Base-by-base conservation (phyloP, 2,329 filamentous ascomycete genomes). In the Claviceps paspali region DNA sequence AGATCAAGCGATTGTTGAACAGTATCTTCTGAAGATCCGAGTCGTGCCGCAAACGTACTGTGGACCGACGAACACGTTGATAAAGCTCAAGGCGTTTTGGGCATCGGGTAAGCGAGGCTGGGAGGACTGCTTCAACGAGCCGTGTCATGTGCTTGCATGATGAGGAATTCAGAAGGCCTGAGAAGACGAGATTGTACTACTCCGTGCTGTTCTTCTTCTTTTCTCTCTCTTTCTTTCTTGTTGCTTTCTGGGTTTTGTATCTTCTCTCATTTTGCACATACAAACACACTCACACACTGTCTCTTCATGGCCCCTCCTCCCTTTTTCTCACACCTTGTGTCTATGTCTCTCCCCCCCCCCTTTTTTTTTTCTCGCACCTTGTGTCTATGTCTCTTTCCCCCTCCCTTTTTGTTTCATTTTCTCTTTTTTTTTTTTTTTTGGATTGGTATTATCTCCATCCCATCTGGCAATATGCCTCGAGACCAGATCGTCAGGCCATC, bases 121-220 rank as follows among this genome's bases (percentile, higher is more conserved):
- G 38, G 38, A 39, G 26, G 24, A 35, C 19, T 39, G 38, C 19
- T 35, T 35, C 18, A 18, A 39, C 17, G 38, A 39, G 33, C 19
- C 38, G 7, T 35, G 28, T 32, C 28, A 33, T 17, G 38, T 35
- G 15, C n/a, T 39, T 27, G 38, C 27, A 15, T 35, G 33, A 36
- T n/a, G n/a, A 12, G 14, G n/a, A n/a, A n/a, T n/a, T n/a, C n/a
- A n/a, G n/a, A n/a, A n/a, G n/a, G n/a, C n/a, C n/a, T n/a, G n/a
- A n/a, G n/a, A n/a, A n/a, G n/a, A n/a, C n/a, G n/a, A n/a, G n/a
- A n/a, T n/a, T n/a, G n/a, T n/a, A n/a, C n/a, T n/a, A n/a, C n/a
- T n/a, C n/a, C n/a, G n/a, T n/a, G n/a, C n/a, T n/a, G 28, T 26
- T 26, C 11, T 26, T 26, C 11, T 26, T 26, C 24, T 8, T 12